Evolutionary conservation across 2,329 filamentous ascomycete genomes (phyloP), one percentile per base, ranked within the genome.

Genomic region (Penicillium sp.): DNA sequence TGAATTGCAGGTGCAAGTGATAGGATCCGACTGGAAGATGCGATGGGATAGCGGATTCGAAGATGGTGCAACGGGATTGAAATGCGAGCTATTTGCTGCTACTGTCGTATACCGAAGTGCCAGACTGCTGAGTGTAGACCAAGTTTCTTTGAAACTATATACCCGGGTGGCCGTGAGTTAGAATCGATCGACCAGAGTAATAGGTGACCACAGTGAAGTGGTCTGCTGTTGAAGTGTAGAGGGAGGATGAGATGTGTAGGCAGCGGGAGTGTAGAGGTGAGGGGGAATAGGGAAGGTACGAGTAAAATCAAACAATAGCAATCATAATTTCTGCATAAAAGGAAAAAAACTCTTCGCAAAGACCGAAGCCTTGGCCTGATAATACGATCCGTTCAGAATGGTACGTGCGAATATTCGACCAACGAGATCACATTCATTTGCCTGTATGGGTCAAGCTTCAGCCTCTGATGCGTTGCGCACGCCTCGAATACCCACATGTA

Each of bases 111-210:
- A 40, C 48, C 46, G 49, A 42, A 32, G 36, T 11, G n/a, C 45
- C 23, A 45, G 24, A 44, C 24, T 41, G 28, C 18, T 44, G 28
- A 44, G 42, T 41, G 38, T 40, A 29, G 31, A 52, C 32, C 36
- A 46, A 49, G 42, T 46, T 49, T 49, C 40, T 52, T 46, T 49
- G 46, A 41, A 47, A 52, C 49, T 52, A 52, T 52, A 24, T 46
- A 52, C 37, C 23, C 31, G 40, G 7, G 9, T 20, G 31, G 42
- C 34, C 16, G 42, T 34, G 11, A 31, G 28, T 10, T 37, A 31
- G n/a, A 31, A 38, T 36, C n/a, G n/a, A 28, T 14, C 10, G 13
- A 16, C 16, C 29, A 4, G 22, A 8, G 22, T 1, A 26, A 26
- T 24, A 42, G 20, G 20, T 16, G 28, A 32, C 20, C 18, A 24